Evolutionary conservation across 2,329 filamentous ascomycete genomes (phyloP), one percentile per base, ranked within the genome.

Genomic region (Arachnopeziza araneosa): DNA sequence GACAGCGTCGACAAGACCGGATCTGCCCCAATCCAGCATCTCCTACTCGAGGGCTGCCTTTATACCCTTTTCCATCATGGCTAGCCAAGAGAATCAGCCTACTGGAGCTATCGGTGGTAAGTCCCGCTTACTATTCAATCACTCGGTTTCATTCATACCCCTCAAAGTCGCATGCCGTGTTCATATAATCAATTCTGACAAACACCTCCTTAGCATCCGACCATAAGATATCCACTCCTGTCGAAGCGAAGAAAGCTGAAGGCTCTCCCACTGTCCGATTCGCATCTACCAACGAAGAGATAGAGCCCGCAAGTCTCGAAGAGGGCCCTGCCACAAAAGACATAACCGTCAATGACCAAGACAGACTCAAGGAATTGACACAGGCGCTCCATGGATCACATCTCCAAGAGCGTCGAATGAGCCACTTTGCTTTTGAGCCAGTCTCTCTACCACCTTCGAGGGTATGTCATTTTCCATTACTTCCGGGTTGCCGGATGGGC

Each of bases 391-490:
- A 91, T 65, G 85, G 85, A 63, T 83, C 86, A 53, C 85, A 88
- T 68, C 81, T 96, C 63, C 93, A 97, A 76, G 88, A 93, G 68
- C 83, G 86, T 60, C 85, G 93, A 64, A 85, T 96, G 79, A 89
- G 89, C 72, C 90, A 92, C 72, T 96, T 91, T 75, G 87, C 89
- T 51, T 98, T 93, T 71, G 93, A 97, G 73, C 88, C 93, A 36
- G 87, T 96, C 64, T 98, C 95, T 44, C 80, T 98, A 56, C 93
- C 95, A 48, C 82, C 84, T 32, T 93, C 91, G 52, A 84, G 90
- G 76, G 91, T 93, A 85, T 76, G 88, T 83, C 67, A 60, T 61
- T 70, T 19, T 76, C 60, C 50, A 60, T 53, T 54, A 19, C 26
- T 36, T 52, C 50, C 53, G 32, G 48, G 14, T 53, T 55, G 21